Base-by-base conservation (phyloP, 192 early-diverging fungal genomes). In the Thamnidium elegans region DNA sequence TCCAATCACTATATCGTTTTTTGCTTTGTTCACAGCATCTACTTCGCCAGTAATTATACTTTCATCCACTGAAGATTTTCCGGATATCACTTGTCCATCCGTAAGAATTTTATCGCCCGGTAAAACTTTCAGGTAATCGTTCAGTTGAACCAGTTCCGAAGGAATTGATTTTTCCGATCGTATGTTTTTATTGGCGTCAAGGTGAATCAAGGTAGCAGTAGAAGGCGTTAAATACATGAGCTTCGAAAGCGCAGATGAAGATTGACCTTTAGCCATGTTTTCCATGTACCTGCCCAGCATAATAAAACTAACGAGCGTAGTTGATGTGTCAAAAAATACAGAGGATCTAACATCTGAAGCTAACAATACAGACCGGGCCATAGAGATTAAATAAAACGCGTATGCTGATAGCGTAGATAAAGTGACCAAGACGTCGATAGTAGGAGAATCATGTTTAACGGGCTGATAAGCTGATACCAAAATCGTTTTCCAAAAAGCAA, bases 21-120 rank as follows among this genome's bases (percentile, higher is more conserved):
- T 62, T 48, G 64, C 58, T 71, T 97, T 99, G 63, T n/a, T 50
- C 30, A 97, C 91, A 8, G 92, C 85, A 15, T 89, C 72, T 6
- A 86, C 88, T 74, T 99, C 96, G 63, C 96, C 96, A 0, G 96
- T 97, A 0, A 99, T 86, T 58, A 95, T 89, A n/a, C 92, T 92
- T 77, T 99, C 96, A 78, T 99, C 95, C 13, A 96, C 85, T 46
- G 82, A 80, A 39, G 92, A 93, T 4, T 60, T 23, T n/a, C 96
- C 96, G 42, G 69, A 78, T 17, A 87, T 75, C 19, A 99, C 76
- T 4, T 79, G 62, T 17, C 95, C 96, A 70, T 99, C 96, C 0
- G 91, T 87, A 6, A 95, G 94, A 48, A 99, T 81, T 47, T 93
- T 88, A 71, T 97, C 94, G 30, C 94, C 93, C 4, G 96, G 96